Evolutionary conservation across 2,329 filamentous ascomycete species (phyloP), one percentile per base, ranked within the genome.

Genomic region (Sporothrix luriei): DNA sequence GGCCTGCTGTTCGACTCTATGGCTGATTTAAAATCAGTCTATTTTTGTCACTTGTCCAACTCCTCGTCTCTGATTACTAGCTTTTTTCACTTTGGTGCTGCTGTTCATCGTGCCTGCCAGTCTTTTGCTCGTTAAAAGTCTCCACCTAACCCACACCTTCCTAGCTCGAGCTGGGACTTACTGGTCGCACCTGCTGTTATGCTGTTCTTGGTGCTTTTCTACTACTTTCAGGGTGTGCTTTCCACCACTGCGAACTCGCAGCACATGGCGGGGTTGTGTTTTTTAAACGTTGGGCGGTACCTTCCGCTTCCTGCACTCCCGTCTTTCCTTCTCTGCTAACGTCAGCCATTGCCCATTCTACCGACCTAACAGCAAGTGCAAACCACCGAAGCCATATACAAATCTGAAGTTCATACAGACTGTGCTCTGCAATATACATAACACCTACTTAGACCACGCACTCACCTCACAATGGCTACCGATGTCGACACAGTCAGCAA

Each of bases 1-100:
- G 57, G 6, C 38, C 21, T 26, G 29, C 55, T 52, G 26, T 21
- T 62, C 33, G 38, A 52, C 7, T n/a, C 46, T 4, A 29, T 38
- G 55, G 11, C 46, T 26, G 66, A 68, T 62, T 61, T 40, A 59
- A 62, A 52, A 68, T 62, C 66, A 68, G 66, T 62, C 55, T 24
- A 43, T 46, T 43, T 38, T 14, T 65, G 24, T 65, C 43, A 43
- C 40, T 13, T 33, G 7, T 33, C 21, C 5, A 7, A 6, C 51
- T 48, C 13, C 43, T 48, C 29, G 48, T n/a, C 55, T 68, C 55
- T 68, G 33, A 43, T 26, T 54, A 21, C 51, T 49, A 59, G 46
- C 66, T 68, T 43, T 65, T n/a, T 24, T 19, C 21, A 26, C n/a
- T 65, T 52, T 66, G 64, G 64, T 38, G 38, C 38, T 61, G 38